Conservation (phyloP, 129 eudicot genomes). For the Artemisia tridentata region DNA sequence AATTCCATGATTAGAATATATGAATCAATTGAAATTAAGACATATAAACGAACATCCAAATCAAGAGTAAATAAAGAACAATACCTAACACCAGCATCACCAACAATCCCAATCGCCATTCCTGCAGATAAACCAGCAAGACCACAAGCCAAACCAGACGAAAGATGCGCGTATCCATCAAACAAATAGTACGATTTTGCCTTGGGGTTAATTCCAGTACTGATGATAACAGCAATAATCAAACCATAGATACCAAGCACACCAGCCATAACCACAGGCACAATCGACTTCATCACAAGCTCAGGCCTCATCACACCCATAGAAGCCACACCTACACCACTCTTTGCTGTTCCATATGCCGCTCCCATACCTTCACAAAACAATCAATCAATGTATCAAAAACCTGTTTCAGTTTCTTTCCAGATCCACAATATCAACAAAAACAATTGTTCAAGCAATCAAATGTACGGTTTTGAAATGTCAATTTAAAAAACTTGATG, state of each 20-base stretch:
- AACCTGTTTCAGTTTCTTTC: neutral
- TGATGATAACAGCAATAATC: slow-evolving; percentile 67
- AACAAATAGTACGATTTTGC: slow-evolving; percentile 46
- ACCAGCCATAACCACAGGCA: slow-evolving; percentile 73
- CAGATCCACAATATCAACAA: slow-evolving; percentile 9
- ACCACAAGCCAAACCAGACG: slow-evolving; percentile 61
- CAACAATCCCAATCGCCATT: slow-evolving; percentile 57
- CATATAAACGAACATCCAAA: neutral
- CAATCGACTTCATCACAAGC: slow-evolving; percentile 66
- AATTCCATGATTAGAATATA: slow-evolving; percentile 1
- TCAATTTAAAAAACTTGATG: neutral
- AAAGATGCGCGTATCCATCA: slow-evolving; percentile 64
- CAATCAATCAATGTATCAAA: slow-evolving; percentile 20
- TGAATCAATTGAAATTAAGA: neutral
- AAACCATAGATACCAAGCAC: slow-evolving; percentile 66
- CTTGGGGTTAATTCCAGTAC: slow-evolving; percentile 63
- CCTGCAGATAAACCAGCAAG: slow-evolving; percentile 58
- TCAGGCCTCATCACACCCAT: slow-evolving; percentile 78
- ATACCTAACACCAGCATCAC: slow-evolving; percentile 73
- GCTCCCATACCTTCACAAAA: slow-evolving; percentile 56
- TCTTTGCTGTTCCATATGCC: slow-evolving; percentile 55
- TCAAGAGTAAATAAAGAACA: slow-evolving; percentile 14
- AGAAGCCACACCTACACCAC: slow-evolving; percentile 69
- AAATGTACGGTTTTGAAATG: neutral
- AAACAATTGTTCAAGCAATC: too few relatives aligned